These are phyloP conservation scores for Candida glucosophila DNA, from an alignment of 1,139 yeast genomes.

Conservation along the genomic window DNA sequence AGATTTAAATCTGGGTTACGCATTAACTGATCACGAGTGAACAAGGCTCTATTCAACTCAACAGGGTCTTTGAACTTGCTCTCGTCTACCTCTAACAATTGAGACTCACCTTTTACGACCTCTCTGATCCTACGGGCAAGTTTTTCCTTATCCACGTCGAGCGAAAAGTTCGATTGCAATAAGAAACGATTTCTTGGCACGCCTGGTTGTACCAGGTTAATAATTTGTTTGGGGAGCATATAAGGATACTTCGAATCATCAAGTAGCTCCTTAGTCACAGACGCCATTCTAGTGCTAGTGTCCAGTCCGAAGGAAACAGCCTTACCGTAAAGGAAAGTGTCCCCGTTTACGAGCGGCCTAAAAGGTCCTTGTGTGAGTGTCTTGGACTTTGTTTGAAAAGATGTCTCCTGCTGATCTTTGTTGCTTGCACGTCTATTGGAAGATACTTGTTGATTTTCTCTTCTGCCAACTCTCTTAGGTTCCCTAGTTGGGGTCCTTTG, in stretches of 20 bases:
- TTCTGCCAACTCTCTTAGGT: too few species aligned
- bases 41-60: constrained; percentile 11
- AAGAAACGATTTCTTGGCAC: constrained; percentile 19
- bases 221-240: constrained; percentile 27
- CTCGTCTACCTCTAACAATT: constrained; percentile 7
- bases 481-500: too few species aligned
- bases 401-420: too few species aligned
- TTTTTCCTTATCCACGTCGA: constrained; percentile 16
- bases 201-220: constrained; percentile 15
- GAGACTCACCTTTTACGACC: constrained; percentile 28
- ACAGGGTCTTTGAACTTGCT: constrained; percentile 6
- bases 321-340: constrained; percentile 33
- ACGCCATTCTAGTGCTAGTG: constrained; percentile 30
- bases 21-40: constrained; percentile 15
- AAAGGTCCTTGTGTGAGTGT: constrained; percentile 11
- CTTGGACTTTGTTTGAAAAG: constrained; percentile 9
- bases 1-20: constrained; percentile 24
- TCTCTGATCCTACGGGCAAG: constrained; percentile 20
- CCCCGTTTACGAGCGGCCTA: constrained; percentile 17
- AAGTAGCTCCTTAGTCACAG: constrained; percentile 32
- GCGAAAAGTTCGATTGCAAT: constrained; percentile 23
- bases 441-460: too few species aligned
- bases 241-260: constrained; percentile 36
- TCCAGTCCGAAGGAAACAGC: constrained; percentile 22
- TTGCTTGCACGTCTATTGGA: too few species aligned